These are phyloP conservation scores for Xylariaceae sp. DNA, from an alignment of 2,329 filamentous ascomycete genomes.

Conservation along the genomic window DNA sequence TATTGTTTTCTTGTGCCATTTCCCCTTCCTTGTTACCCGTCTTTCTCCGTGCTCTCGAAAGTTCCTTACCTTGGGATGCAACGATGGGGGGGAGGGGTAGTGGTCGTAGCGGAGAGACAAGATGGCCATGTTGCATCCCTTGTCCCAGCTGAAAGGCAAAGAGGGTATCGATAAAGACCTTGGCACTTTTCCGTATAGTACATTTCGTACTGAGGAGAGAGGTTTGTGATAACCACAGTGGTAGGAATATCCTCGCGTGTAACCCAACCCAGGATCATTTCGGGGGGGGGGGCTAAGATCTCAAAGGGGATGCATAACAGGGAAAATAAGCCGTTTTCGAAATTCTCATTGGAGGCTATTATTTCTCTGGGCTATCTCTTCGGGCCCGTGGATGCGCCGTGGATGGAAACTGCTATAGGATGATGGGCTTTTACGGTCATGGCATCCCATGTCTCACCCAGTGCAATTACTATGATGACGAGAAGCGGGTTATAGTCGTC, in stretches of 20 bases:
- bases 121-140: slow-evolving; percentile 17
- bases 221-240: slow-evolving; percentile 1
- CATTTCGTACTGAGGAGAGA: background rate
- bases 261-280: slow-evolving; percentile 14
- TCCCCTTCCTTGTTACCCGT: too few species aligned
- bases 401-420: background rate
- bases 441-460: background rate
- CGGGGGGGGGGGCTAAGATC: slow-evolving; percentile 3
- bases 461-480: slow-evolving; percentile 7
- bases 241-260: slow-evolving; percentile 6
- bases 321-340: slow-evolving; percentile 2
- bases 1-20: too few species aligned
- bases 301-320: background rate
- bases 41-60: too few species aligned
- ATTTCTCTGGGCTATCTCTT: background rate
- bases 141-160: slow-evolving; percentile 22
- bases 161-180: slow-evolving; percentile 6
- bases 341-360: slow-evolving; percentile 21
- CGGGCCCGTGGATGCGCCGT: slow-evolving; percentile 9
- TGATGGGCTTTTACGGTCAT: background rate
- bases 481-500: background rate
- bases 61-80: too few species aligned
- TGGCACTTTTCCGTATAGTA: background rate
- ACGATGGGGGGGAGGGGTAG: background rate
- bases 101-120: background rate